phyloP scores from a whole-genome alignment of 371 early-diverging fungal genomes.

The Lichtheimia corymbifera region DNA sequence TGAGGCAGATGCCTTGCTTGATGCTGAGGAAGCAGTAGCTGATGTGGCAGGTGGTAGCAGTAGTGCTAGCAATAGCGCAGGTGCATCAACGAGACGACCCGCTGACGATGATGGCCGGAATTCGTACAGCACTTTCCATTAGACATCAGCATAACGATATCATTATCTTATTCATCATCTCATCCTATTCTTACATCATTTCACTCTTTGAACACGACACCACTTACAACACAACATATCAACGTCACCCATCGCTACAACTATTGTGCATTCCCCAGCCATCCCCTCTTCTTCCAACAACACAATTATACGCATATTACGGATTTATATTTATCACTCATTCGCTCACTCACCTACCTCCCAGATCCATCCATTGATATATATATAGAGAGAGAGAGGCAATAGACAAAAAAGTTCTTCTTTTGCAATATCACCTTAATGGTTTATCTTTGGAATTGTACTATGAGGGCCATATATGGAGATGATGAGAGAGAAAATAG shows the following conservation, averaged over 20 bases:
- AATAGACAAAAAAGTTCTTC: too few species aligned
- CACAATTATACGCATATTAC: background rate
- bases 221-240: too few species aligned
- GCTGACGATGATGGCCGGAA: conserved; percentile 9
- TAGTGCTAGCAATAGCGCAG: background rate
- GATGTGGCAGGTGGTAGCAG: background rate
- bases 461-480: too few species aligned
- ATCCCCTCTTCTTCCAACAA: background rate
- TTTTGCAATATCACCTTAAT: conserved; percentile 3
- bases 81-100: background rate
- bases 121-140: conserved; percentile 18
- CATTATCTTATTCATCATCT: background rate
- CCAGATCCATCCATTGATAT: too few species aligned
- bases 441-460: conserved; percentile 2
- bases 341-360: background rate
- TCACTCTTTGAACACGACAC: background rate
- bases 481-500: background rate
- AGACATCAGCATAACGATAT: background rate
- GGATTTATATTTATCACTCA: background rate
- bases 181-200: conserved; percentile 3
- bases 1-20: conserved; percentile 14
- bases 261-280: background rate
- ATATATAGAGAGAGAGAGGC: too few species aligned
- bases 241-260: background rate
- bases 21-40: conserved; percentile 10